Conservation (phyloP, 1,284 basidiomycete genomes). For the Fomitopsis palustris region DNA sequence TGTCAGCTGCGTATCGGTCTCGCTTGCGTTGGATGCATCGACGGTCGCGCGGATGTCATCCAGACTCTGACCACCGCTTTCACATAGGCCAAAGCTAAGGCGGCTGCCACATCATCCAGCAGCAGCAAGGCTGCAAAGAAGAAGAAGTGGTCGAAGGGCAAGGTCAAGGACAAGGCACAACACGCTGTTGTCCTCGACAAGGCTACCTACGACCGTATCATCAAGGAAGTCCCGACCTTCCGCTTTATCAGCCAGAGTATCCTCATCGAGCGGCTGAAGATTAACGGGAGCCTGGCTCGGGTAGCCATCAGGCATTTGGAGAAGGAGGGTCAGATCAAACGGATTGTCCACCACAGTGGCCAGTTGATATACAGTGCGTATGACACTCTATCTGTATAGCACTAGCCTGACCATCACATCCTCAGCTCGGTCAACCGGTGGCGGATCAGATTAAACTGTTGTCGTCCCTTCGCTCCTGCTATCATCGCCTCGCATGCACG, state of each 20-base stretch:
- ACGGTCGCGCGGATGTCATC: constrained; percentile 19
- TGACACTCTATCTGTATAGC: background rate
- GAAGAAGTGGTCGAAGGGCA: constrained; percentile 99
- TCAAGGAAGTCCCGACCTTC: constrained; percentile 99
- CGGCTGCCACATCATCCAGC: constrained; percentile 60
- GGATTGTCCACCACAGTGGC: constrained; percentile 92
- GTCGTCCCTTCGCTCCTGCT: constrained; percentile 25
- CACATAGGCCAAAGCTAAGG: constrained; percentile 76
- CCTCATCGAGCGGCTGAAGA: constrained; percentile 96
- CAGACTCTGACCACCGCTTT: constrained; percentile 9
- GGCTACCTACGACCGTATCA: constrained; percentile 88
- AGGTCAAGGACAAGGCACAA: constrained; percentile 98
- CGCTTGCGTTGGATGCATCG: constrained; percentile 21
- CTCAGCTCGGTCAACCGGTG: constrained; percentile 60
- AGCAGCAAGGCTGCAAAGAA: constrained; percentile 90
- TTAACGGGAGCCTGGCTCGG: constrained; percentile 95
- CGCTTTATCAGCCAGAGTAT: constrained; percentile 97
- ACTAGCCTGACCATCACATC: constrained; percentile 10
- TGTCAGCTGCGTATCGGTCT: background rate
- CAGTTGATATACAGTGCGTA: constrained; percentile 92
- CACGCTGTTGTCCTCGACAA: constrained; percentile 95
- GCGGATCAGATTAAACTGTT: constrained; percentile 49
- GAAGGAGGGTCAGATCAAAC: constrained; percentile 95
- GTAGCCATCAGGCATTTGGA: constrained; percentile 92
- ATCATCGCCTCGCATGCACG: constrained; percentile 21